Evolutionary conservation across 2,329 filamentous ascomycete genomes (phyloP).

Genomic region (Aspergillus aculeatinus): DNA sequence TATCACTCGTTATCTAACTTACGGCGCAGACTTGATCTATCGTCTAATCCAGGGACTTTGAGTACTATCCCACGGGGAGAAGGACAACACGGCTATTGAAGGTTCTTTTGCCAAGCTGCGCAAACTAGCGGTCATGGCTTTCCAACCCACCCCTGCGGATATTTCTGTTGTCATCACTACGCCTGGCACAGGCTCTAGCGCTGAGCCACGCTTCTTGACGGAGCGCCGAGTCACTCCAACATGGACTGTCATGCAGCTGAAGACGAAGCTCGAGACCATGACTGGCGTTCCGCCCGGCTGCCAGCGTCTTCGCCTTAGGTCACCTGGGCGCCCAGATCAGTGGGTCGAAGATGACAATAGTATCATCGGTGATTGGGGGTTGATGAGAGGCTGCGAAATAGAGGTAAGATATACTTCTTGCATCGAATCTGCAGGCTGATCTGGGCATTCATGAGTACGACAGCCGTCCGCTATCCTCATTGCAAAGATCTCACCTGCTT

Average conservation of each 20-base stretch:
- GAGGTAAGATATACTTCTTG: constrained; percentile 33
- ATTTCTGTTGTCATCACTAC: constrained; percentile 42
- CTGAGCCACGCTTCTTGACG: constrained; percentile 55
- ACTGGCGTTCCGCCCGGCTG: constrained; percentile 82
- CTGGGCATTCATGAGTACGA: neutral
- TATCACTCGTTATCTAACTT: too few species aligned
- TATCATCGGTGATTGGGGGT: constrained; percentile 54
- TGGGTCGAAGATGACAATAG: constrained; percentile 71
- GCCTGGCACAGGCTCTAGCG: constrained; percentile 15
- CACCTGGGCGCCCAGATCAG: constrained; percentile 58
- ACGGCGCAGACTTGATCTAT: too few species aligned
- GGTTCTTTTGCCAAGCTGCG: neutral
- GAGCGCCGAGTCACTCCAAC: constrained; percentile 90
- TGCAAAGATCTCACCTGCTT: neutral
- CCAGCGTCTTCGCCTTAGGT: constrained; percentile 73
- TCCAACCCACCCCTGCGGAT: constrained; percentile 40
- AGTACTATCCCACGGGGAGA: too few species aligned
- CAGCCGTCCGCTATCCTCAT: neutral
- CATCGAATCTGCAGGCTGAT: neutral
- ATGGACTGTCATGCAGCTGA: constrained; percentile 84
- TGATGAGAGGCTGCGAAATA: constrained; percentile 45
- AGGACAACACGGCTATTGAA: too few species aligned
- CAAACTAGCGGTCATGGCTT: constrained; percentile 27
- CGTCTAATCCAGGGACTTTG: too few species aligned
- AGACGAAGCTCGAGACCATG: constrained; percentile 84